A percentile compares a stretch with the other conserved stretches of the same genome.
These are phyloP conservation scores for Cornus kousa DNA, from an alignment of 148 eudicot species.

Conservation along the genomic window DNA sequence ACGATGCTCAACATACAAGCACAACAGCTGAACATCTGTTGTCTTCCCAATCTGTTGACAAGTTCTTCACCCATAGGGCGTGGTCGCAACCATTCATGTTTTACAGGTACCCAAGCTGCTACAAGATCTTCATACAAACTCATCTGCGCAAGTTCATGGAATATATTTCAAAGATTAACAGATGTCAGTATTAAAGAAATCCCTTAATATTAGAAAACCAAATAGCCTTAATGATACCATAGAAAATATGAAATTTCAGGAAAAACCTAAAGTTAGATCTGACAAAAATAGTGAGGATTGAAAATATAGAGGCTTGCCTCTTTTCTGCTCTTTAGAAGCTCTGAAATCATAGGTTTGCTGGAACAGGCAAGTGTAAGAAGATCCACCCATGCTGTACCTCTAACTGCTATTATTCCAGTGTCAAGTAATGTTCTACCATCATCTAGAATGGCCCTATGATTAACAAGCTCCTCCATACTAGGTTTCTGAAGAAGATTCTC, in stretches of 20 bases:
- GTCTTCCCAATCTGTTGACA: conserved; percentile 66
- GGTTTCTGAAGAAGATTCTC: conserved; percentile 97
- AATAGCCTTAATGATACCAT: not conserved
- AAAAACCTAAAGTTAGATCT: not conserved
- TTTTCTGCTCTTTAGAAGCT: conserved; percentile 69
- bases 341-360: conserved; percentile 59
- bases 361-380: conserved; percentile 75
- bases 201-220: not conserved
- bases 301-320: conserved; percentile 60
- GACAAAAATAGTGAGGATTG: conserved; percentile 2
- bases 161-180: conserved; percentile 12
- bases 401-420: conserved; percentile 93
- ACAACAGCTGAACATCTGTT: conserved; percentile 90
- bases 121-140: conserved; percentile 98
- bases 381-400: conserved; percentile 93
- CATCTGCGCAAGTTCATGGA: conserved; percentile 53
- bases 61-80: conserved; percentile 88
- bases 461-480: conserved; percentile 62
- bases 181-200: not conserved
- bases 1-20: conserved; percentile 63
- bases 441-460: conserved; percentile 73
- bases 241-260: too few species aligned
- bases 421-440: conserved; percentile 98
- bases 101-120: conserved; percentile 98
- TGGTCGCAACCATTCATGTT: conserved; percentile 78